Evolutionary conservation across 768 basidiomycete genomes (phyloP), one percentile per base, ranked within the genome.

Genomic region (Russula sp.): DNA sequence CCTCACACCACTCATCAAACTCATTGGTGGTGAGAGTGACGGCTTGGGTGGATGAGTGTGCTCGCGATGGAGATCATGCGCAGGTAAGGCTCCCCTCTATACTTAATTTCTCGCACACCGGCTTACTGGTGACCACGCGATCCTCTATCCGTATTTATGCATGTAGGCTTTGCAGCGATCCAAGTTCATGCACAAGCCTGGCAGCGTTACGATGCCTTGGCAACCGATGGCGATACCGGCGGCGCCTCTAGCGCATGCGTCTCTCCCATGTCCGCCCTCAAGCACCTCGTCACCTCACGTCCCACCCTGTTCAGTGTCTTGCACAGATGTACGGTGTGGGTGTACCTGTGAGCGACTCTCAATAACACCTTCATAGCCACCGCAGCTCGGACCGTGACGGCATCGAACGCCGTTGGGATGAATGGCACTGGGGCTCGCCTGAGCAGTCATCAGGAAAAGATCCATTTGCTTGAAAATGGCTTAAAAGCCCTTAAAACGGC

Each of bases 221-320:
- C 13, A n/a, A 11, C 1, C 9, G 94, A 3, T 79, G 80, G 79
- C 64, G 83, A 86, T 62, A 79, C 87, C 52, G 78, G 81, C 38
- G 83, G 87, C 13, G 88, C 22, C 2, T 73, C 79, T 0, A 84
- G 84, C 40, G 85, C 88, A 20, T 87, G 88, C 58, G 82, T 92
- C 10, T 90, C 83, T 85, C 18, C 80, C 50, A 83, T 98, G 46
- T 85, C 90, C 0, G 86, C 92, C 0, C 78, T 99, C 60, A 93
- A 93, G 69, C 83, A 94, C n/a, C 78, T 98, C 6, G 82, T 94
- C 10, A 94, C 92, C 0, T 94, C 97, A 75, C 94, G 89, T 65
- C 96, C 96, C 0, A 80, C 84, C 1, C 72, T 96, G 0, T 83
- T 99, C 2, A 96, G 96, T 1, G 83, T 89, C 8, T 78, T 42